Percentiles rank a stretch among this genome's conserved stretches.
phyloP scores from a whole-genome alignment of 805 yeast species.

The Kodamaea restingae region DNA sequence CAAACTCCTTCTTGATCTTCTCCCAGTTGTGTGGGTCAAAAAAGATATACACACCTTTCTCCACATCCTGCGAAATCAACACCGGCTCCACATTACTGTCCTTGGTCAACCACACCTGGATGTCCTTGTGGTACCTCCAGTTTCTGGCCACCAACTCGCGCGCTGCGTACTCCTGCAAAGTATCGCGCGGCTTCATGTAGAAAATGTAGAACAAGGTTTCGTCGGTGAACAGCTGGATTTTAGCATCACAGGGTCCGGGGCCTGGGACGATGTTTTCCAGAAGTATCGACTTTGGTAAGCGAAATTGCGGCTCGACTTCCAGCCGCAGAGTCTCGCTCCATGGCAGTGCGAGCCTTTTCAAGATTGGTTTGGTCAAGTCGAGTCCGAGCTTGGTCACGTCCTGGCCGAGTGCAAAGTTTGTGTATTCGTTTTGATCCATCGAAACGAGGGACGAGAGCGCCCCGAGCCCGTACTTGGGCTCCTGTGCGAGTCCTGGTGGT shows the following conservation, averaged over 20 bases:
- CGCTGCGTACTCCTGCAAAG: slow-evolving; percentile 90
- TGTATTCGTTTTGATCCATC: slow-evolving; percentile 60
- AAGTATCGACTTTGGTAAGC: slow-evolving; percentile 50
- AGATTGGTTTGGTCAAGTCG: slow-evolving; percentile 48
- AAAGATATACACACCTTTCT: slow-evolving; percentile 88
- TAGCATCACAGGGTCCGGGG: slow-evolving; percentile 44
- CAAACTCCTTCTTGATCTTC: slow-evolving; percentile 70
- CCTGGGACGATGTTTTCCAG: slow-evolving; percentile 31
- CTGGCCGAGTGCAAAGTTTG: slow-evolving; percentile 68
- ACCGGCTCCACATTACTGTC: slow-evolving; percentile 87
- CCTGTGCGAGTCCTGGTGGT: slow-evolving; percentile 22
- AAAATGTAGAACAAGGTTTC: slow-evolving; percentile 92
- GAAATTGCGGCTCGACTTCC: slow-evolving; percentile 82
- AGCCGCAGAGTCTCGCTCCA: slow-evolving; percentile 92
- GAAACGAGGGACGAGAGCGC: slow-evolving; percentile 59
- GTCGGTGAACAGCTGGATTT: slow-evolving; percentile 67
- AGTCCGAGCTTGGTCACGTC: slow-evolving; percentile 68
- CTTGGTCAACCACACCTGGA: slow-evolving; percentile 95
- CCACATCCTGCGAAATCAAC: slow-evolving; percentile 74
- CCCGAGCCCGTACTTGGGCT: slow-evolving; percentile 60
- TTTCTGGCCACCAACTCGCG: slow-evolving; percentile 85
- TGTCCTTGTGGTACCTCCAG: slow-evolving; percentile 95
- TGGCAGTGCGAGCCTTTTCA: slow-evolving; percentile 78
- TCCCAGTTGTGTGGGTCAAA: slow-evolving; percentile 97
- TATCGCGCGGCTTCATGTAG: slow-evolving; percentile 89